Base-by-base conservation (phyloP, 805 yeast genomes). In the Saccharomycopsis vini region DNA sequence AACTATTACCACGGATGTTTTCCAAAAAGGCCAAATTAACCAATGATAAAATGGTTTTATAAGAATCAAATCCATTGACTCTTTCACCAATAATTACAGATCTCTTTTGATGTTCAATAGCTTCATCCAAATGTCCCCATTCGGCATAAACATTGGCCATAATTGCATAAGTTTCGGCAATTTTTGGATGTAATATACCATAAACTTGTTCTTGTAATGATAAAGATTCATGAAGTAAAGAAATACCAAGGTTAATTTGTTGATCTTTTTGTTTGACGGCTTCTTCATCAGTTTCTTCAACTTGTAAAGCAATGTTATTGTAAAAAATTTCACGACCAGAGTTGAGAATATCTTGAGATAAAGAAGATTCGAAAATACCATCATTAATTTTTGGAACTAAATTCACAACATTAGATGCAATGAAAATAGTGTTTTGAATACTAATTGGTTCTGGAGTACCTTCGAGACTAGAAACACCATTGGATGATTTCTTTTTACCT, bases 121-220 rank as follows among this genome's bases (percentile, higher is more conserved):
- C 88, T 51, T 76, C 79, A 20, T 66, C 64, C 18, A 64, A 58
- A 53, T 72, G 63, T 13, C 77, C 77, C 36, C 76, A 58, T 46
- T 80, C 87, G 46, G 75, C 71, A 63, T 77, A 84, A 16, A 78
- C 61, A 49, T 79, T 77, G 12, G 94, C 81, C 38, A 87, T 66
- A 7, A 75, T 66, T 34, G 78, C 64, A 56, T 81, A 81, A 29
- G 79, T 78, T 41, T 73, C 73, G 12, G 90, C 87, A 23, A 89
- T 83, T 53, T 81, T 87, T 6, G 81, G 73, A 56, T 89, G 92
- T 24, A 90, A 72, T 22, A 71, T 59, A 24, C 97, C 96, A 54
- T 84, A 84, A 24, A 86, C 77, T 57, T 87, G 95, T 59, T 88
- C 95, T 50, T 77, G 76, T 43, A 87, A 69, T 6, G 81, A 64